A percentile compares a stretch with the other conserved stretches of the same genome.
phyloP scores from a whole-genome alignment of 129 eudicot species.

The Daucus carota region DH1_v3.0 NC_030387.2:13239001-13239500 shows the following conservation, averaged over 20 bases:
- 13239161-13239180: background rate
- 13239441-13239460: background rate
- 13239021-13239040: constrained; percentile 37
- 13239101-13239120: background rate
- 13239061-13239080: too few species aligned
- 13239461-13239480: background rate
- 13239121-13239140: background rate
- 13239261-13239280: background rate
- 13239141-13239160: background rate
- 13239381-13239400: constrained; percentile 2
- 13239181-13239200: background rate
- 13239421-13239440: background rate
- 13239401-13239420: background rate
- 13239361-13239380: constrained; percentile 15
- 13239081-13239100: background rate
- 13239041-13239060: constrained; percentile 16
- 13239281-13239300: constrained; percentile 42
- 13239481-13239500: constrained; percentile 5
- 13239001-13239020: constrained; percentile 31
- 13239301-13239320: constrained; percentile 50
- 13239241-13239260: constrained; percentile 8
- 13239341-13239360: constrained; percentile 24
- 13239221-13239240: constrained; percentile 20
- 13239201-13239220: constrained; percentile 7
- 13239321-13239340: constrained; percentile 48